Evolutionary conservation across 2,329 filamentous ascomycete species (phyloP).

Genomic region (Penicillium sp.): DNA sequence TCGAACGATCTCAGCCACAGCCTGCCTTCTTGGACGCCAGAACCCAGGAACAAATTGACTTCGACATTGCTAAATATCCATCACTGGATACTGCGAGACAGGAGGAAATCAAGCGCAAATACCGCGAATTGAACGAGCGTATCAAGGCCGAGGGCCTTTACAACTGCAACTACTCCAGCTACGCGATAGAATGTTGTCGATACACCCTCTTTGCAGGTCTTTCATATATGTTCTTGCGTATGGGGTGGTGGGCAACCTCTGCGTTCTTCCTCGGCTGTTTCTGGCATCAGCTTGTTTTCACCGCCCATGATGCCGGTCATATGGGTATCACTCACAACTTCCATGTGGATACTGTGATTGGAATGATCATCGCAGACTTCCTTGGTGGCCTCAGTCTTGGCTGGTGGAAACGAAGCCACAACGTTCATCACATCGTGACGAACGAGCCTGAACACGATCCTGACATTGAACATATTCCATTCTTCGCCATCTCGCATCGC

Average conservation of each 20-base stretch:
- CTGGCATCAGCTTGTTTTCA: conserved; percentile 95
- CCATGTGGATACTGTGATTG: conserved; percentile 77
- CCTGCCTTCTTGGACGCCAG: conserved; percentile 69
- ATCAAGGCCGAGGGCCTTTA: conserved; percentile 77
- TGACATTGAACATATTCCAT: conserved; percentile 87
- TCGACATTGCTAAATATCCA: conserved; percentile 81
- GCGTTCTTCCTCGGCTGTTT: conserved; percentile 76
- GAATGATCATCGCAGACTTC: conserved; percentile 87
- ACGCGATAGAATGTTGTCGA: conserved; percentile 71
- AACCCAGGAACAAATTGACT: conserved; percentile 71
- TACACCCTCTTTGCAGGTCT: conserved; percentile 68
- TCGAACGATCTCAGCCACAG: conserved; percentile 37
- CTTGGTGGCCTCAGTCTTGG: conserved; percentile 85
- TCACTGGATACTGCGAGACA: conserved; percentile 73
- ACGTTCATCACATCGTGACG: conserved; percentile 95
- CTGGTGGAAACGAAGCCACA: conserved; percentile 98
- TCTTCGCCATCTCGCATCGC: conserved; percentile 83
- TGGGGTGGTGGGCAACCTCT: conserved; percentile 68
- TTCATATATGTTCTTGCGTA: conserved; percentile 61
- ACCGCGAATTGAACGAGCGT: conserved; percentile 72
- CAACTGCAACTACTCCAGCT: conserved; percentile 79
- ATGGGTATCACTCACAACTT: conserved; percentile 97
- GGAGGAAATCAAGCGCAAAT: conserved; percentile 73
- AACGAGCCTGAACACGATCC: conserved; percentile 95
- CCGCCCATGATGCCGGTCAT: conserved; percentile 91